Evolutionary conservation across 306 rosid species (phyloP), one percentile per base, ranked within the genome.

Genomic region (Hippophae tibetana): DNA sequence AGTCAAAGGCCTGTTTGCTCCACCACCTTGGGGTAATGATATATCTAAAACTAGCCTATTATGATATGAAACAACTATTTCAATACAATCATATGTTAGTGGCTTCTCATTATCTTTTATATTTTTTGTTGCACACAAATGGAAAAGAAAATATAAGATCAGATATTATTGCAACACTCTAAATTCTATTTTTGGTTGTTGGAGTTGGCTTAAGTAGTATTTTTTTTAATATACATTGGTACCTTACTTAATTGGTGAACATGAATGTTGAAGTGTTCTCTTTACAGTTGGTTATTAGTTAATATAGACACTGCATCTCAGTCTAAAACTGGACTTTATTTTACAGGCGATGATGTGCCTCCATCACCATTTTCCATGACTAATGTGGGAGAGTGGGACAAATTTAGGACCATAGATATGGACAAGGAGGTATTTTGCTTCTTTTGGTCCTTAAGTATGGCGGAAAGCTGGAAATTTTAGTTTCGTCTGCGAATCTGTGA

Each of bases 371-470:
- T 88, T 81, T 76, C 70, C 78, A 76, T 78, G 99, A 70, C 95
- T 60, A 78, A 83, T 74, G 83, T 60, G 62, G 93, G 58, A 72
- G 88, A 83, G 68, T 92, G 96, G 95, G 99, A 92, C 73, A 75
- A 80, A 57, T 85, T 92, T 74, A 81, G 99, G 86, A 92, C 74
- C 78, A 88, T 88, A 56, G 99, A 92, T 89, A 92, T 88, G 99
- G 99, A 92, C 63, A 79, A 76, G 78, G 95, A 87, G 95, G 98
- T 92, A 66, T 56, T 59, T 58, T 63, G 58, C 25, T 51, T 70
- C 66, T 53, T 59, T 56, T 57, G 52, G 10, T 54, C 57, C 57
- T 25, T 51, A 31, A 43, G 11, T 46, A 42, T 13, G 43, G 14
- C 27, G 61, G 13, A 14, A 2, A 40, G 43, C 12, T 43, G 61